These are phyloP conservation scores for Ceratocystis harringtonii DNA, from an alignment of 2,329 filamentous ascomycete species.

Conservation along the genomic window DNA sequence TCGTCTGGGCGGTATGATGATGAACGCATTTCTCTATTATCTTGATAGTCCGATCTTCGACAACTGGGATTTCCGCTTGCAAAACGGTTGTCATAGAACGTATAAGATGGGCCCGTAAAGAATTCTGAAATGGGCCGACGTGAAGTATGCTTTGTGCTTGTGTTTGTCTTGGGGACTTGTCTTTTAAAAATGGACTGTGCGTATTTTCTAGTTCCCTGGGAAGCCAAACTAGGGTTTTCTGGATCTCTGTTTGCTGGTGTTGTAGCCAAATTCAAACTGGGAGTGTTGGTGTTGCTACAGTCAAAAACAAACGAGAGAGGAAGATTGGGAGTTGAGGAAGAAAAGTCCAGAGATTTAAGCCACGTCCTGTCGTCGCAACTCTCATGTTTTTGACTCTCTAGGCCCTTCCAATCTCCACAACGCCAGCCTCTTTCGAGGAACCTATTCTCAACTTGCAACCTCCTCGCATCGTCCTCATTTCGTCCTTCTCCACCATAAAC, in stretches of 20 bases:
- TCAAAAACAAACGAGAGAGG: neutral
- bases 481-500: neutral
- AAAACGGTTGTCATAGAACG: neutral
- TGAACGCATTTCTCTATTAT: slow-evolving; percentile 6
- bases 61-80: neutral
- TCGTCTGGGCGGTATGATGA: slow-evolving; percentile 10
- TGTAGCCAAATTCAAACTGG: neutral
- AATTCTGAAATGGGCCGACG: slow-evolving; percentile 1
- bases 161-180: neutral
- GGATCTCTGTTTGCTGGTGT: neutral
- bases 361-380: neutral
- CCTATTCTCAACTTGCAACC: neutral
- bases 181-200: neutral
- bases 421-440: neutral
- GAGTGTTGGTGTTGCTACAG: neutral
- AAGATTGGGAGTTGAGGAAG: neutral
- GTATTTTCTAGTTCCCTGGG: neutral
- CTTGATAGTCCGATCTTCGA: neutral
- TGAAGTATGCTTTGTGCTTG: neutral
- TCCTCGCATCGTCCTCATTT: slow-evolving; percentile 5
- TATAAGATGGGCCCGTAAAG: neutral
- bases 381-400: neutral
- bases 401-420: neutral
- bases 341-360: neutral
- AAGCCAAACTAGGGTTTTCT: neutral